Percentiles rank a stretch among this genome's conserved stretches.
Evolutionary conservation across 352 stramenopile species (phyloP).

Genomic region (Elongisporangium anandrum): DNA sequence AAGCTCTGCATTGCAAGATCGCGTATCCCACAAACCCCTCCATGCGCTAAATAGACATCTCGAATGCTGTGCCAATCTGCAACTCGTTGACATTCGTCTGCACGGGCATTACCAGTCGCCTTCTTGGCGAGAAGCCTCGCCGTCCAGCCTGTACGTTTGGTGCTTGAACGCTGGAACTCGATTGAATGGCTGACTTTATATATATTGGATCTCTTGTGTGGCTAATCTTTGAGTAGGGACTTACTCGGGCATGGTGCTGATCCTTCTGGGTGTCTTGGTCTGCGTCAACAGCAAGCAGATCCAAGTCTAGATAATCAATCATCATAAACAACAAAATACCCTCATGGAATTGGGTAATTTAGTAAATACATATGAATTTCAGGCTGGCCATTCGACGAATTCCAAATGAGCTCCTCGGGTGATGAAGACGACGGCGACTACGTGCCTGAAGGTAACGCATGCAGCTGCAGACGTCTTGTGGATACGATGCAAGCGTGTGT

Average conservation of each 20-base stretch:
- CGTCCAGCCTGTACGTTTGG: conserved; percentile 54
- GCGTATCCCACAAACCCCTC: too few relatives aligned
- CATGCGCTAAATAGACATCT: too few relatives aligned
- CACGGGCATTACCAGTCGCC: conserved; percentile 72
- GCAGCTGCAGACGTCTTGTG: not conserved
- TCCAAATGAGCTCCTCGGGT: conserved; percentile 66
- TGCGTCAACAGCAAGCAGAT: conserved; percentile 60
- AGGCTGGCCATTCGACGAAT: too few relatives aligned
- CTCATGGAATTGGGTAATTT: conserved; percentile 1
- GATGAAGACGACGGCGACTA: conserved; percentile 71
- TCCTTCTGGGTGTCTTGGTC: conserved; percentile 55
- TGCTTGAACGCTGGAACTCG: too few relatives aligned
- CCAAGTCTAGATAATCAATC: not conserved
- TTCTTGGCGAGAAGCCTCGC: conserved; percentile 70
- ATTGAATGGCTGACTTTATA: too few relatives aligned
- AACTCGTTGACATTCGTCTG: conserved; percentile 88
- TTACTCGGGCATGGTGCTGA: conserved; percentile 56
- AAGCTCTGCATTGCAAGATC: too few relatives aligned
- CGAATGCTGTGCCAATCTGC: conserved; percentile 84
- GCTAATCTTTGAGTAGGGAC: conserved; percentile 43
- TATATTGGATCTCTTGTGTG: too few relatives aligned
- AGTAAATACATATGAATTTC: not conserved
- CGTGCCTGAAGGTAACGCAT: conserved; percentile 43
- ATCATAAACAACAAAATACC: too few relatives aligned
- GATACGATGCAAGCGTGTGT: too few relatives aligned